Percentiles rank a stretch among this genome's conserved stretches.
These are phyloP conservation scores for Aspergillus alliaceus DNA, from an alignment of 2,329 filamentous ascomycete genomes.

Conservation along the genomic window DNA sequence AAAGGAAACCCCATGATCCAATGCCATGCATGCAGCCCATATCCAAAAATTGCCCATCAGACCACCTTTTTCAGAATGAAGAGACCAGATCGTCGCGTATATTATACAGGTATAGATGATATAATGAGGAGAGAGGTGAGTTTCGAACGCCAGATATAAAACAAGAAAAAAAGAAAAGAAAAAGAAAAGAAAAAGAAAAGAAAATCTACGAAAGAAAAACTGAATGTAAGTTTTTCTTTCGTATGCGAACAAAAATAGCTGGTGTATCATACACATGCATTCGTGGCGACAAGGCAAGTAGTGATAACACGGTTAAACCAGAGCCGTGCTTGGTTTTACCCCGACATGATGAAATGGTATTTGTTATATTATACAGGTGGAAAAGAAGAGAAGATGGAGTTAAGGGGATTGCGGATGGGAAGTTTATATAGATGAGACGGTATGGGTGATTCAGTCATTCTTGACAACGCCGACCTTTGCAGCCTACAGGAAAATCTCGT, in stretches of 20 bases:
- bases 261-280: conserved; percentile 36
- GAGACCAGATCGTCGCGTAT: conserved; percentile 18
- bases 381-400: conserved; percentile 13
- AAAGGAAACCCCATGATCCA: conserved; percentile 11
- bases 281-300: conserved; percentile 28
- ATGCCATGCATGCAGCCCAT: conserved; percentile 10
- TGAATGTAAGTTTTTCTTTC: conserved; percentile 30
- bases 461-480: conserved; percentile 97
- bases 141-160: conserved; percentile 16
- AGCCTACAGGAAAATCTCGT: conserved; percentile 48
- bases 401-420: not conserved
- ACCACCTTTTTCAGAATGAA: conserved; percentile 13
- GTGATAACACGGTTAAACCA: conserved; percentile 7
- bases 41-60: conserved; percentile 6
- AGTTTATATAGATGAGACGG: conserved; percentile 1
- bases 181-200: conserved; percentile 13
- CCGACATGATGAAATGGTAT: conserved; percentile 27
- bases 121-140: conserved; percentile 33
- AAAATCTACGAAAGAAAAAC: conserved; percentile 25
- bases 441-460: conserved; percentile 59
- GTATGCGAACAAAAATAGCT: conserved; percentile 25
- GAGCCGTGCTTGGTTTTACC: conserved; percentile 18
- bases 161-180: conserved; percentile 16
- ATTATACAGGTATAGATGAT: conserved; percentile 29
- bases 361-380: conserved; percentile 38